Evolutionary conservation across 2,329 filamentous ascomycete genomes (phyloP), one percentile per base, ranked within the genome.

Genomic region (Aspergillus felis): DNA sequence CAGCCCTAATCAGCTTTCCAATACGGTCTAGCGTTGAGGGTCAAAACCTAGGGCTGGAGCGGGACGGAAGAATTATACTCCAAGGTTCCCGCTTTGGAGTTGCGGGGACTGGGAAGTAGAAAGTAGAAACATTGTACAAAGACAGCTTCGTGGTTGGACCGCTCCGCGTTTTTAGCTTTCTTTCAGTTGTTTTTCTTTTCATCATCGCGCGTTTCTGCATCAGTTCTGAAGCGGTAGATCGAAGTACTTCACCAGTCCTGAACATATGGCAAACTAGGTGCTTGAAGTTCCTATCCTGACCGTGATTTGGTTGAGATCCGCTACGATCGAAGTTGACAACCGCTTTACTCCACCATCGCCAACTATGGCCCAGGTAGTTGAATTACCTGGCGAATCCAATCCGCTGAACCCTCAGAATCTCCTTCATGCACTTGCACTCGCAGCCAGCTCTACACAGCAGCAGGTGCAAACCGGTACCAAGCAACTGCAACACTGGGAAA

Each of bases 371-470:
- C 87, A 87, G 73, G 76, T 83, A 59, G 86, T 95, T 70, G 91
- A 96, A 78, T 86, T 91, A 58, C 84, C 90, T 6, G 92, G 89
- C 63, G 91, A 94, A 77, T 88, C 91, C 48, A 91, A 82, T 64
- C 89, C 89, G 55, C 78, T 92, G 61, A 86, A 75, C 58, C 74
- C 82, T 57, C 79, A 83, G 57, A 84, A 87, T 69, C 82, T 92
- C 27, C 86, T 84, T 68, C 83, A 84, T 61, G 83, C 84, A 10
- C 78, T 92, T 54, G 78, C 86, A 59, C 79, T 83, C 55, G 87
- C 87, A 35, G 84, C 84, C 46, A 87, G 87, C 20, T 81, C 82
- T 51, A 81, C 87, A 56, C 81, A 85, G 65, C 83, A 87, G 67
- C 83, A 87, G 61, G 84, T 91, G 66, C 82, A 87, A 46, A 84